Conservation (phyloP, 2,329 filamentous ascomycete species). For the Diaporthe sp. region DNA sequence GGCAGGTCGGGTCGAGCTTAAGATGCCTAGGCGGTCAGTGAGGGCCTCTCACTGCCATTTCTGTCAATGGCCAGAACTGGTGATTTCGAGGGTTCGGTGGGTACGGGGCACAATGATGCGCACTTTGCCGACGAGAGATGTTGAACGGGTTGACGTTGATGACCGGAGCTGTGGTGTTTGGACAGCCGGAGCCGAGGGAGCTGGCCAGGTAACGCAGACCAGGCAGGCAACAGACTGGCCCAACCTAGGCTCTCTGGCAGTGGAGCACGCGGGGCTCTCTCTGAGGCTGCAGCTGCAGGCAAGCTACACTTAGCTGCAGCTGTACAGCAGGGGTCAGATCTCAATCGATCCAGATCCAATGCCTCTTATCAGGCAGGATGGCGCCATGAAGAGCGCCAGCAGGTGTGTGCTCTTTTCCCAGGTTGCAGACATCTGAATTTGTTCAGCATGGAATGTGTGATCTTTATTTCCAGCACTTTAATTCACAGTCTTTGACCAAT, state of each 20-base stretch:
- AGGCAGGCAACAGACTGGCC: slow-evolving; percentile 3
- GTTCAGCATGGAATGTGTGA: no score
- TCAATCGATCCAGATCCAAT: not conserved
- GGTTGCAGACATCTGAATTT: not conserved
- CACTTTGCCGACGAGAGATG: not conserved
- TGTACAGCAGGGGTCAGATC: slow-evolving; percentile 5
- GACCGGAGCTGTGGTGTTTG: not conserved
- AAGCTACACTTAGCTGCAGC: slow-evolving; percentile 21
- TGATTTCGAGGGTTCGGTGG: no score
- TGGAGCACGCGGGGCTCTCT: slow-evolving; percentile 9
- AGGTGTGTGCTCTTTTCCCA: not conserved
- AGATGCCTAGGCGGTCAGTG: not conserved
- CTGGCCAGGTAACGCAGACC: slow-evolving; percentile 12
- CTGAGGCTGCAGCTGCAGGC: not conserved
- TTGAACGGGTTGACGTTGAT: not conserved
- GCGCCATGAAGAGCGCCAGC: not conserved
- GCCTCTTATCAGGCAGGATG: not conserved
- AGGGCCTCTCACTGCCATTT: not conserved
- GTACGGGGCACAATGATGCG: not conserved
- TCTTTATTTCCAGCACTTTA: not conserved
- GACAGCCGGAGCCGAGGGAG: not conserved
- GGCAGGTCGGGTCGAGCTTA: not conserved
- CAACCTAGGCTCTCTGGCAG: not conserved
- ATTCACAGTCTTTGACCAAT: not conserved
- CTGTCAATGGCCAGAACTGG: not conserved